phyloP scores from a whole-genome alignment of 2,329 filamentous ascomycete species.

The Tolypocladium guangdongense region DNA sequence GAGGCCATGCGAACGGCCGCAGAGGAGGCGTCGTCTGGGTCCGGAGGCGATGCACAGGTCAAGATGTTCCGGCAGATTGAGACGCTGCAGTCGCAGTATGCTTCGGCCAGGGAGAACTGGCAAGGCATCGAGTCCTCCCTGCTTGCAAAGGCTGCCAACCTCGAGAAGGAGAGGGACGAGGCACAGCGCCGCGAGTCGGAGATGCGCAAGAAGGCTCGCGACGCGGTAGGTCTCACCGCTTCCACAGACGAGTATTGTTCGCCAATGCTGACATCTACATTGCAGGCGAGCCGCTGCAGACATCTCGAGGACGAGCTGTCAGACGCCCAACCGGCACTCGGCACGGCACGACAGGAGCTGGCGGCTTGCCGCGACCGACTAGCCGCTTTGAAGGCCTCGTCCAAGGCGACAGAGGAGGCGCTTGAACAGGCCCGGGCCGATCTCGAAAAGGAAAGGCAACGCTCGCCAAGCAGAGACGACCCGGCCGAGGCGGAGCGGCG shows the following conservation, averaged over 20 bases:
- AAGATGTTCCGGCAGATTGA: constrained; percentile 91
- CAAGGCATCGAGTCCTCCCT: constrained; percentile 87
- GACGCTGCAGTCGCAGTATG: constrained; percentile 89
- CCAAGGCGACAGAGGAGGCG: constrained; percentile 54
- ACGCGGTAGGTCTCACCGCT: constrained; percentile 49
- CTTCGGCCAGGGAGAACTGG: constrained; percentile 93
- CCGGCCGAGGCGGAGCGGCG: constrained; percentile 31
- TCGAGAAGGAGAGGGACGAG: constrained; percentile 91
- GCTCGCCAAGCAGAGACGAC: constrained; percentile 14
- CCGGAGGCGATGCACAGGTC: constrained; percentile 70
- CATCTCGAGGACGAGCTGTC: constrained; percentile 77
- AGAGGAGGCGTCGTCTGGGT: constrained; percentile 80
- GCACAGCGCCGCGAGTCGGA: constrained; percentile 73
- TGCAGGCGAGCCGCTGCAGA: constrained; percentile 51
- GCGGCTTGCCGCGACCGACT: constrained; percentile 47
- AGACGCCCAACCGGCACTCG: constrained; percentile 50
- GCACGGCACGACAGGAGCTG: constrained; percentile 54
- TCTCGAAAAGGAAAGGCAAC: constrained; percentile 35
- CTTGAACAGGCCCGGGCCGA: constrained; percentile 44
- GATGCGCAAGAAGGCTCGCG: constrained; percentile 78
- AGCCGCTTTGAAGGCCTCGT: constrained; percentile 51
- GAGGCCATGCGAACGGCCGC: constrained; percentile 76
- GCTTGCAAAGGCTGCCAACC: constrained; percentile 59
- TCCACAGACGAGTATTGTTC: background rate
- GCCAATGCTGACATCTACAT: background rate